Evolutionary conservation across 176 grass and related monocot genomes (phyloP).

Genomic region (Bromus sterilis): DNA sequence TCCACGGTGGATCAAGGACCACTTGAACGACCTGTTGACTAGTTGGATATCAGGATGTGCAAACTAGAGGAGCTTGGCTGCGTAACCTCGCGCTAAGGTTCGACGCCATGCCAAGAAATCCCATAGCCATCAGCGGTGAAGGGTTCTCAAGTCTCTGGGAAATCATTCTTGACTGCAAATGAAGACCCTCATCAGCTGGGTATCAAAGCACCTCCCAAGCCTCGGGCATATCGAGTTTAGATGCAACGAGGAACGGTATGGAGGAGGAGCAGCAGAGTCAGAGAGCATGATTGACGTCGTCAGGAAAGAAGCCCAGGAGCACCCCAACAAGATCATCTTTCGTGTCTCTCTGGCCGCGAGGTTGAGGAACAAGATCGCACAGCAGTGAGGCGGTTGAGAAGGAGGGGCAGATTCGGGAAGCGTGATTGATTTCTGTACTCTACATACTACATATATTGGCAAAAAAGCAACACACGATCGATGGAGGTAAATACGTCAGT

Average conservation of each 20-base stretch:
- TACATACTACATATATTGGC: too few relatives aligned
- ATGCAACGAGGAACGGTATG: neutral
- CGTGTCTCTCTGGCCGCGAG: too few relatives aligned
- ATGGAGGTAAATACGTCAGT: too few relatives aligned
- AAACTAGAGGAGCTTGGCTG: neutral
- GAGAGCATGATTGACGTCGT: neutral
- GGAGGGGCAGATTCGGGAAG: too few relatives aligned
- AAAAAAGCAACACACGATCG: too few relatives aligned
- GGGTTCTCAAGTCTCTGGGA: neutral
- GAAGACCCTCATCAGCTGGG: neutral
- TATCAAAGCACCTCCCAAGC: rapidly evolving
- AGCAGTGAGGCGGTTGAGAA: too few relatives aligned
- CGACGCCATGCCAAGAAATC: neutral
- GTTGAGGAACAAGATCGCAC: too few relatives aligned
- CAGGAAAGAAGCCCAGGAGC: neutral
- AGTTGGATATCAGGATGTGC: neutral
- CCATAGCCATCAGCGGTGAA: neutral
- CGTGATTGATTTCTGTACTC: too few relatives aligned
- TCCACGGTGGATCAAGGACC: neutral
- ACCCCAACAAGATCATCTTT: too few relatives aligned
- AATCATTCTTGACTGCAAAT: neutral
- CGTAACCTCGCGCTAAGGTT: neutral
- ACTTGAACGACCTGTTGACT: neutral
- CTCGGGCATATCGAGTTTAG: rapidly evolving
- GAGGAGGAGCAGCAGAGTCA: neutral